Evolutionary conservation across 2,329 filamentous ascomycete genomes (phyloP).

Genomic region (Colletotrichum tamarilloi): DNA sequence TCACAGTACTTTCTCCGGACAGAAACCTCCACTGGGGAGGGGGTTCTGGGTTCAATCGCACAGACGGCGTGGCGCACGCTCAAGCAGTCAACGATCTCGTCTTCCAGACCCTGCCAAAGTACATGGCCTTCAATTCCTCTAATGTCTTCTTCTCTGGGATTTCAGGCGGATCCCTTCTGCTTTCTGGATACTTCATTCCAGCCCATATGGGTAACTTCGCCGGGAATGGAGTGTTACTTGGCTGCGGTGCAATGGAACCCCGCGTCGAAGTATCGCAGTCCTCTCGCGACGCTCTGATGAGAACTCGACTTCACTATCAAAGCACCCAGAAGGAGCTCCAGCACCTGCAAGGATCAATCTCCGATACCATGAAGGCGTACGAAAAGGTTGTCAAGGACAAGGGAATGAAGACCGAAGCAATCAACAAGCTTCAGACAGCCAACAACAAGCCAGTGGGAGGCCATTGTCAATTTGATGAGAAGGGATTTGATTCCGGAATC

Average conservation of each 20-base stretch:
- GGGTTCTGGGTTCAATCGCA: conserved; percentile 60
- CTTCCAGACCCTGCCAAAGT: conserved; percentile 57
- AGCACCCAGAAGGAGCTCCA: conserved; percentile 63
- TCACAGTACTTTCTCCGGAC: conserved; percentile 65
- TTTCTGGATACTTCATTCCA: conserved; percentile 68
- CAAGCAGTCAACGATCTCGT: conserved; percentile 67
- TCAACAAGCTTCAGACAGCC: conserved; percentile 65
- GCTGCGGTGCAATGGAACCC: conserved; percentile 65
- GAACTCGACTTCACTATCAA: conserved; percentile 67
- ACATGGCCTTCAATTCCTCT: conserved; percentile 62
- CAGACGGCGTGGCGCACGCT: conserved; percentile 65
- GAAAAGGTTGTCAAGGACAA: conserved; percentile 56
- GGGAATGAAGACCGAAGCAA: conserved; percentile 55
- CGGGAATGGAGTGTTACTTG: conserved; percentile 63
- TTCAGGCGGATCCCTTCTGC: conserved; percentile 63
- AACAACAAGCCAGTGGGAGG: conserved; percentile 66
- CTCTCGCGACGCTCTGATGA: conserved; percentile 51
- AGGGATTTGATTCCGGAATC: conserved; percentile 64
- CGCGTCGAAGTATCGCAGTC: conserved; percentile 62
- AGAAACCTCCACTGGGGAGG: conserved; percentile 69
- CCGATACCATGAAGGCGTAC: conserved; percentile 60
- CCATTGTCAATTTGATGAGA: conserved; percentile 68
- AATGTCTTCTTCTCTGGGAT: conserved; percentile 69
- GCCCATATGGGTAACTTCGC: conserved; percentile 62
- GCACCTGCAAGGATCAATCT: conserved; percentile 60